A percentile compares a stretch with the other conserved stretches of the same genome.
Conservation (phyloP, 169 alveolate species). For the Babesia bovis region DNA sequence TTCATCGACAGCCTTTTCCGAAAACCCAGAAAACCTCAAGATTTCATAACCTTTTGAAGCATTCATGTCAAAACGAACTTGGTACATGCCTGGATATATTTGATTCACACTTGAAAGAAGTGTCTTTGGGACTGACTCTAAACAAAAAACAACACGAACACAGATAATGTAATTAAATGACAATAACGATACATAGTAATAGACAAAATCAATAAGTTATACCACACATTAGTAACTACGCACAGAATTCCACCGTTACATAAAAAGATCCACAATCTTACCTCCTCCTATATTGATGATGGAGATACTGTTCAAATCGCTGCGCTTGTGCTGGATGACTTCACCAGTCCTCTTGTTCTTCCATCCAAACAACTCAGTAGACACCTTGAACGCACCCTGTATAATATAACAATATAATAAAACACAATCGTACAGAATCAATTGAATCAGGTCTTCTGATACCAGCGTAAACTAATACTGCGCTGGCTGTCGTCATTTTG, state of each 20-base stretch:
- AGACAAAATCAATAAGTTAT: too few species aligned
- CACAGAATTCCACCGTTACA: neutral
- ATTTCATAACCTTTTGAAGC: constrained; percentile 71
- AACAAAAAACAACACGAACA: too few species aligned
- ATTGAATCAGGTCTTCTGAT: constrained; percentile 49
- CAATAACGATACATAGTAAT: too few species aligned
- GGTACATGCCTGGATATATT: constrained; percentile 65
- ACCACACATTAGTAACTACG: too few species aligned
- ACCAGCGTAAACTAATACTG: constrained; percentile 49
- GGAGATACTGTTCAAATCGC: constrained; percentile 77
- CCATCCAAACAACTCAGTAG: constrained; percentile 89
- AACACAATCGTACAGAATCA: constrained; percentile 39
- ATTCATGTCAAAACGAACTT: constrained; percentile 73
- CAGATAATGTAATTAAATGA: too few species aligned
- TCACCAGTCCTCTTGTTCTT: constrained; percentile 87
- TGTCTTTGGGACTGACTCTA: neutral
- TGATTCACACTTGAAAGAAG: neutral
- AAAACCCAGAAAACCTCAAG: constrained; percentile 73
- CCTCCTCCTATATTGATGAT: constrained; percentile 80
- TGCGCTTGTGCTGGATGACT: constrained; percentile 83
- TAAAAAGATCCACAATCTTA: constrained; percentile 1
- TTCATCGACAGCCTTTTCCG: constrained; percentile 76
- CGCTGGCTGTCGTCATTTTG: constrained; percentile 53
- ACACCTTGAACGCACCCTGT: constrained; percentile 87
- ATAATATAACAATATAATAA: neutral